These are phyloP conservation scores for Baudoinia panamericana DNA, from an alignment of 495 filamentous ascomycete genomes.

Conservation along the genomic window DNA sequence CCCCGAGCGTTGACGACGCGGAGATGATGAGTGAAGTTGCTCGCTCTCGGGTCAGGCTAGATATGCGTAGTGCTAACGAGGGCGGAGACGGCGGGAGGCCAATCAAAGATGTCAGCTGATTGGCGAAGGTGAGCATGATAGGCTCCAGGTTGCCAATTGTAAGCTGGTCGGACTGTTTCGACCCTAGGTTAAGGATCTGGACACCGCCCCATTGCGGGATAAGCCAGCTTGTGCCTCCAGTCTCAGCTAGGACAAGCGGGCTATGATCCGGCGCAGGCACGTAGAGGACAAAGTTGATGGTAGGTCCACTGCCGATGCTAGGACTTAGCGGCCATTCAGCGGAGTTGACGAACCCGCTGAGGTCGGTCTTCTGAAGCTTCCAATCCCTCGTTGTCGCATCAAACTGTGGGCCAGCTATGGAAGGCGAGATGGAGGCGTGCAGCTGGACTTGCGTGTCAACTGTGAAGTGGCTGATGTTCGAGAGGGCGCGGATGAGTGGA, in stretches of 20 bases:
- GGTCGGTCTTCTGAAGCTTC: slow-evolving; percentile 70
- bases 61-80: slow-evolving; percentile 70
- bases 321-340: slow-evolving; percentile 95
- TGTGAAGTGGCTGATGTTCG: slow-evolving; percentile 84
- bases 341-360: slow-evolving; percentile 90
- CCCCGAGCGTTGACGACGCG: slow-evolving; percentile 87
- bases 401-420: slow-evolving; percentile 47
- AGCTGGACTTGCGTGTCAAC: slow-evolving; percentile 93
- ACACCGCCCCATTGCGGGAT: slow-evolving; percentile 97
- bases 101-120: slow-evolving; percentile 79
- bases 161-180: slow-evolving; percentile 27
- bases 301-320: slow-evolving; percentile 83
- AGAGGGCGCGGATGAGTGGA: slow-evolving; percentile 64
- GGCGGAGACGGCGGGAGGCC: slow-evolving; percentile 70
- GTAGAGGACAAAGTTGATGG: slow-evolving; percentile 89
- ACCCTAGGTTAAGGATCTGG: slow-evolving; percentile 55
- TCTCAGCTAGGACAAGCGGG: slow-evolving; percentile 54
- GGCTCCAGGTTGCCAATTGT: slow-evolving; percentile 53
- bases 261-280: slow-evolving; percentile 49
- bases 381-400: slow-evolving; percentile 41
- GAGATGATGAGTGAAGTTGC: slow-evolving; percentile 78
- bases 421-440: slow-evolving; percentile 67
- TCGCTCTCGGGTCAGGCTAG: slow-evolving; percentile 69
- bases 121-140: slow-evolving; percentile 76
- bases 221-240: slow-evolving; percentile 75